A percentile compares a stretch with the other conserved stretches of the same genome.
These are phyloP conservation scores for Persicaria tinctoria DNA, from an alignment of 148 eudicot species.

Conservation along the genomic window DNA sequence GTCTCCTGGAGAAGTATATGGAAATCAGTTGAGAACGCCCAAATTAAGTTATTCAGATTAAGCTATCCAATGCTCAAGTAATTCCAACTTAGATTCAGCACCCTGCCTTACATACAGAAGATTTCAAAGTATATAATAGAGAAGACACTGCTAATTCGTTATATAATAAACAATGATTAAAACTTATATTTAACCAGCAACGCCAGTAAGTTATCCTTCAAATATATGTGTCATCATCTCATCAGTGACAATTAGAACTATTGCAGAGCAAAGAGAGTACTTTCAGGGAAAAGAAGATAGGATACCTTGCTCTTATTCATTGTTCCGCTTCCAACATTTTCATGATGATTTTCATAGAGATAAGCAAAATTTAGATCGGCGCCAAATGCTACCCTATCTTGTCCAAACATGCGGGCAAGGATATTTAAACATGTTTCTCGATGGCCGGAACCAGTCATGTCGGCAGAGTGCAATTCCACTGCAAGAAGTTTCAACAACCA, in stretches of 20 bases:
- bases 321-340: constrained; percentile 34
- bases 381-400: constrained; percentile 30
- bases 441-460: constrained; percentile 49
- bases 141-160: neutral
- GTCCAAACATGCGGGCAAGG: constrained; percentile 60
- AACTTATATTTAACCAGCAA: neutral
- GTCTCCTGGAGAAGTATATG: neutral
- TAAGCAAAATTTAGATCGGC: constrained; percentile 32
- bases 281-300: neutral
- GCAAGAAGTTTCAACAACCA: constrained; percentile 94
- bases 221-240: neutral
- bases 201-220: neutral
- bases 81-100: neutral
- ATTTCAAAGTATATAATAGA: neutral
- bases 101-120: neutral
- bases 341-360: constrained; percentile 31
- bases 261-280: neutral
- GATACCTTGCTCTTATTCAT: constrained; percentile 62
- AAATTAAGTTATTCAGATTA: neutral
- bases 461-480: constrained; percentile 70
- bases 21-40: neutral
- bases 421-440: constrained; percentile 69
- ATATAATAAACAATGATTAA: neutral
- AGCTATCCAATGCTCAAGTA: neutral
- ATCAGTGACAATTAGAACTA: neutral